Evolutionary conservation across 306 rosid genomes (phyloP), one percentile per base, ranked within the genome.

Genomic region (Prunus mira): DNA sequence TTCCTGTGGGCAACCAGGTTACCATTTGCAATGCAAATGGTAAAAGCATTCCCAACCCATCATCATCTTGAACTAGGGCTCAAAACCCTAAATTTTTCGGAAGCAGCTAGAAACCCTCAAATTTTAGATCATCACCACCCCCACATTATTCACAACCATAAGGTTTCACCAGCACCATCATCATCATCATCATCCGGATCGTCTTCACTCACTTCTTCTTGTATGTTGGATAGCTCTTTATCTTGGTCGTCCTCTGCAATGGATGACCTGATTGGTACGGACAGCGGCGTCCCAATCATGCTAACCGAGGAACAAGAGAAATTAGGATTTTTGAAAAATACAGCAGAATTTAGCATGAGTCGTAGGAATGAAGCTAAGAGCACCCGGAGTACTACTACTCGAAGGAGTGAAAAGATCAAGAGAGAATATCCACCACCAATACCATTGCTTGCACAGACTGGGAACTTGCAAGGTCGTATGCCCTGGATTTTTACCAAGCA

Each of bases 221-320:
- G 9, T 4, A 12, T 75, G 7, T 20, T 65, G 60, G 61, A 76
- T 28, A 3, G 68, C 43, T 58, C 73, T 15, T 41, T 64, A 55
- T 55, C 76, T 11, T 66, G 74, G 6, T 34, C 12, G 9, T 67
- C 81, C 3, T 30, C 22, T 0, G 64, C 60, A 7, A 63, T 77
- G 65, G 93, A 76, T 19, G 97, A 91, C 58, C 22, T 87, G 67
- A 86, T 91, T 2, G 98, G 98, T 19, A 67, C 93, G 1, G 96
- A 91, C 72, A 93, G 93, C 17, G 96, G 93, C 0, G 89, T 88
- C 27, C 43, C 25, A n/a, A 82, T 49, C 82, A 76, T 86, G 84
- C 22, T 65, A 8, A 72, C 51, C 3, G 7, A 47, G 1, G 78
- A 67, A 73, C 30, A 45, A 47, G 34, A 3, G 43, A 9, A 5